Conservation (phyloP, 495 filamentous ascomycete genomes). For the Podospora pseudocomata region DNA sequence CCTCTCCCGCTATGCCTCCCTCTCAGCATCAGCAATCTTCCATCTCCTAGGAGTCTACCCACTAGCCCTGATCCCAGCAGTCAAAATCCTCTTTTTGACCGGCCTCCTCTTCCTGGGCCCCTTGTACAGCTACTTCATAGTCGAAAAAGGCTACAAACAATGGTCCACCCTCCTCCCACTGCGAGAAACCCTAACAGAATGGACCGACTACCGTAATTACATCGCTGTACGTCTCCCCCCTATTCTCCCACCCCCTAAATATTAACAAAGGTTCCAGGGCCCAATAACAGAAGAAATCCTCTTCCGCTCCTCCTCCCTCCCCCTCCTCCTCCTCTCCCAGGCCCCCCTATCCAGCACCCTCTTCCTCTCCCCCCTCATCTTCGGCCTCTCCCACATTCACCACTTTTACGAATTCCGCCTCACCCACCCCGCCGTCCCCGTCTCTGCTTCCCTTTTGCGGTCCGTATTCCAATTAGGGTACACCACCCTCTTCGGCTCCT, state of each 20-base stretch:
- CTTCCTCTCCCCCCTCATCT: constrained; percentile 81
- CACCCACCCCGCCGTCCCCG: constrained; percentile 66
- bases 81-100: constrained; percentile 60
- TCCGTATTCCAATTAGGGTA: constrained; percentile 85
- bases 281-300: constrained; percentile 90
- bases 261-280: constrained; percentile 48
- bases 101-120: constrained; percentile 80
- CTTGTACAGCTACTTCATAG: constrained; percentile 68
- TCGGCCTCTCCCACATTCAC: constrained; percentile 92
- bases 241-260: background rate
- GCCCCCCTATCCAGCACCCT: constrained; percentile 57
- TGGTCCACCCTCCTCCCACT: constrained; percentile 50
- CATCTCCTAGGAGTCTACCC: constrained; percentile 75
- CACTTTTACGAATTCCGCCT: constrained; percentile 94
- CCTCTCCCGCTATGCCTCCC: constrained; percentile 33
- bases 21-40: constrained; percentile 49
- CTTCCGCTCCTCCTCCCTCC: constrained; percentile 80
- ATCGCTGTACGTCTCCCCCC: constrained; percentile 40
- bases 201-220: constrained; percentile 57
- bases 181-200: constrained; percentile 35
- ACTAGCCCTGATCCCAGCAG: constrained; percentile 57
- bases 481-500: constrained; percentile 91
- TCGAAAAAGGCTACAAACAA: constrained; percentile 65
- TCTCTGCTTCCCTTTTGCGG: constrained; percentile 57
- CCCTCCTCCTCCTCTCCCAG: constrained; percentile 74